A percentile compares a stretch with the other conserved stretches of the same genome.
phyloP scores from a whole-genome alignment of 306 rosid species.

The Corylus avellana region DNA sequence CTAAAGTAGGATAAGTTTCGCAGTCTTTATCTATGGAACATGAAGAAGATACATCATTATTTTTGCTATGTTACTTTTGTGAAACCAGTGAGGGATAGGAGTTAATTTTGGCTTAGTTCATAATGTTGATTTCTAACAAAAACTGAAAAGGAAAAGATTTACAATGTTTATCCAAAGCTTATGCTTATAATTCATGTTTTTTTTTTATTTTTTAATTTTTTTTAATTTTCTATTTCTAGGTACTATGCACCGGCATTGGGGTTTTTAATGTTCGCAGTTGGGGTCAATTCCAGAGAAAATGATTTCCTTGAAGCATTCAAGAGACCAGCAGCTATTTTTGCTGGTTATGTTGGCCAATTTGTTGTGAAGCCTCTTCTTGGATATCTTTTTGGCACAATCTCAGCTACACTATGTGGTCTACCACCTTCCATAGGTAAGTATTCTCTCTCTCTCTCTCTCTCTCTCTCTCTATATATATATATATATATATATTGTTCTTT shows the following conservation, averaged over 20 bases:
- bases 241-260: constrained; percentile 97
- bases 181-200: neutral
- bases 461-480: neutral
- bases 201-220: neutral
- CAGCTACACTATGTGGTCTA: constrained; percentile 64
- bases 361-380: constrained; percentile 87
- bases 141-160: neutral
- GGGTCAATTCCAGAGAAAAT: constrained; percentile 88
- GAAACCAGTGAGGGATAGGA: neutral
- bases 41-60: neutral
- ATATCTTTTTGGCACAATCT: constrained; percentile 65
- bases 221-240: constrained; percentile 42
- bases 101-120: neutral
- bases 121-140: neutral
- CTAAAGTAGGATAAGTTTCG: neutral
- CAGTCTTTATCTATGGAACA: neutral
- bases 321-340: constrained; percentile 68
- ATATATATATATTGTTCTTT: neutral
- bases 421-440: constrained; percentile 77
- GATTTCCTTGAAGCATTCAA: constrained; percentile 86
- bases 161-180: neutral
- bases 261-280: constrained; percentile 96
- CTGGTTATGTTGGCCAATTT: constrained; percentile 89
- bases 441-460: neutral
- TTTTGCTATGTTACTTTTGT: neutral